Percentiles rank a stretch among this genome's conserved stretches.
Conservation (phyloP, 768 basidiomycete species). For the Suillus subaureus region DNA sequence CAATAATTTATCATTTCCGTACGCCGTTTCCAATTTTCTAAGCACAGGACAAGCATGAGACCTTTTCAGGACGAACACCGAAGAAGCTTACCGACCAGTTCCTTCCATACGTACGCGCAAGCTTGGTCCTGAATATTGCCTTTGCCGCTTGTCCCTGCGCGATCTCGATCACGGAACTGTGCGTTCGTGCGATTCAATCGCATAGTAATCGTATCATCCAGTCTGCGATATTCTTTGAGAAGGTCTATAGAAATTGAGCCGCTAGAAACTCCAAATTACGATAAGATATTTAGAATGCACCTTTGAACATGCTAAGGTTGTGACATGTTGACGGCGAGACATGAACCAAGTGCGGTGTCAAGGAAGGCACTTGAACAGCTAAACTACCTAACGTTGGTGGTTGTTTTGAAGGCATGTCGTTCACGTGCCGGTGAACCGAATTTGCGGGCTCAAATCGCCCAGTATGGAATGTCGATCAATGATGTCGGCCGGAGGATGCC, state of each 20-base stretch:
- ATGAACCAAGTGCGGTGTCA: constrained; percentile 64
- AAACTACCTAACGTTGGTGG: constrained; percentile 64
- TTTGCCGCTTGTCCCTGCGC: constrained; percentile 44
- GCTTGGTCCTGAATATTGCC: constrained; percentile 71
- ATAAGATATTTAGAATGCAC: constrained; percentile 16
- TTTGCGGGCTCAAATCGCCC: constrained; percentile 23
- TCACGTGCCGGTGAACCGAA: constrained; percentile 31
- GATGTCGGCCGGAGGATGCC: constrained; percentile 1
- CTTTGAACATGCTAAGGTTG: constrained; percentile 80
- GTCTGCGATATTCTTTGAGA: constrained; percentile 75
- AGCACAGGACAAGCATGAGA: constrained; percentile 23
- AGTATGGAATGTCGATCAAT: constrained; percentile 7
- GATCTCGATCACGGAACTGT: constrained; percentile 71
- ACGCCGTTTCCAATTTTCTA: constrained; percentile 73
- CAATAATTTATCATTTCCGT: constrained; percentile 79
- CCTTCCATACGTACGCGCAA: constrained; percentile 76
- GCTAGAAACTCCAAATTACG: constrained; percentile 7
- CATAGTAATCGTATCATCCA: constrained; percentile 83
- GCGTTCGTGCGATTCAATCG: constrained; percentile 80
- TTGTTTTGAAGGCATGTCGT: constrained; percentile 41
- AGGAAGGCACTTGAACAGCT: constrained; percentile 65
- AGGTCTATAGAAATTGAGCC: constrained; percentile 54
- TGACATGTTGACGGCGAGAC: constrained; percentile 75
- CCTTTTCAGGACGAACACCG: constrained; percentile 15
- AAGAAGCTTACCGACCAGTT: constrained; percentile 66